Percentiles rank a stretch among this genome's conserved stretches.
Conservation (phyloP, 208 protist species). For the Leishmania mexicana region DNA sequence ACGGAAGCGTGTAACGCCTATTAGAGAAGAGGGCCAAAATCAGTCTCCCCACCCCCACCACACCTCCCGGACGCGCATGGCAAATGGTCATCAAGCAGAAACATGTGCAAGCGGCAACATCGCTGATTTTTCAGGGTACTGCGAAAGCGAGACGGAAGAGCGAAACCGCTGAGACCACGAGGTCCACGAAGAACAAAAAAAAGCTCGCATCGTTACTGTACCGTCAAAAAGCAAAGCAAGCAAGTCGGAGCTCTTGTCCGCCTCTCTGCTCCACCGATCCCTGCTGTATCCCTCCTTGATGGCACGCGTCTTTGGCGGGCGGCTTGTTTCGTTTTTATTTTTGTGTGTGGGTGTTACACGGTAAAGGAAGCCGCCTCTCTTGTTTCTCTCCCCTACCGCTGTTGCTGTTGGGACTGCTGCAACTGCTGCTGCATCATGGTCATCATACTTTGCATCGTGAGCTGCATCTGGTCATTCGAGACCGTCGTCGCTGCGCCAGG, state of each 20-base stretch:
- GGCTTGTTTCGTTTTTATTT: background rate
- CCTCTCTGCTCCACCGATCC: background rate
- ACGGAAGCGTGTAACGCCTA: background rate
- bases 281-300: background rate
- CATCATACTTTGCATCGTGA: constrained; percentile 40
- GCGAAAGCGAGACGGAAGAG: background rate
- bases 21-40: background rate
- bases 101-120: background rate
- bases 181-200: too few species aligned
- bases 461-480: constrained; percentile 25
- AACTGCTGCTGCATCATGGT: constrained; percentile 43
- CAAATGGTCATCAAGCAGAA: background rate
- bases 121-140: background rate
- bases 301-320: background rate
- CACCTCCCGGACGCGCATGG: background rate
- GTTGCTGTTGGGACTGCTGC: constrained; percentile 12
- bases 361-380: background rate
- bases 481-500: background rate
- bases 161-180: background rate
- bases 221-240: background rate
- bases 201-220: background rate
- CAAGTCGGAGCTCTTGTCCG: background rate
- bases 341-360: background rate
- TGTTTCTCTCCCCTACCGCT: background rate
- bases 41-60: background rate